Base-by-base conservation (phyloP, 768 basidiomycete genomes). In the Lactifluus hygrophoroides region DNA sequence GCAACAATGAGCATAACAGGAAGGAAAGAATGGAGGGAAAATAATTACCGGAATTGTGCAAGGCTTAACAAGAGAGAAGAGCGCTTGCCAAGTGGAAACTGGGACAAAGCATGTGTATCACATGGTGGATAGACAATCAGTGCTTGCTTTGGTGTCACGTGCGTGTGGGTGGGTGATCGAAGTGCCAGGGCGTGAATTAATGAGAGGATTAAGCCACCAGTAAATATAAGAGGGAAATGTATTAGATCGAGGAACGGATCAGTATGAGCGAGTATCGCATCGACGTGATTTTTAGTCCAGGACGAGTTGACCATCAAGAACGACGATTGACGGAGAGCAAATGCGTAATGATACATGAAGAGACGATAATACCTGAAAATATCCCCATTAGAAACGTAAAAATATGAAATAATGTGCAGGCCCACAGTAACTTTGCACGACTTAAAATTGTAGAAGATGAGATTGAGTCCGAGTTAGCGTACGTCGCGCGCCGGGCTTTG, bases 281-380 rank as follows among this genome's bases (percentile, higher is more conserved):
- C 79, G 61, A 97, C 75, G 66, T 98, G 96, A 42, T 77, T 78
- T 65, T 85, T 83, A 2, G 95, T 98, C 95, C 96, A 98, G 0
- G 89, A 84, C 4, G 93, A 96, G 71, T 98, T 98, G 65, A 90
- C 93, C 90, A 95, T 93, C 45, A 89, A 64, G 71, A 90, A 89
- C 54, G 76, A 80, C 2, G 92, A 84, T 40, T 77, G 78, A 25
- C 81, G 79, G 30, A 99, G 82, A 10, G 86, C 85, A 3, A 77
- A 69, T 1, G 88, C 76, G 70, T 99, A 98, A 55, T 88, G 79
- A 59, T 82, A 81, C 78, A 94, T 92, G 71, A 90, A 90, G 5
- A 93, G 64, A 49, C 84, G 83, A 71, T 99, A 98, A 70, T 98
- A 98, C 10, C 90, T 92, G 65, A 23, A n/a, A 16, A 21, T n/a